phyloP scores from a whole-genome alignment of 805 yeast genomes.

The Candida yuanshanica region DNA sequence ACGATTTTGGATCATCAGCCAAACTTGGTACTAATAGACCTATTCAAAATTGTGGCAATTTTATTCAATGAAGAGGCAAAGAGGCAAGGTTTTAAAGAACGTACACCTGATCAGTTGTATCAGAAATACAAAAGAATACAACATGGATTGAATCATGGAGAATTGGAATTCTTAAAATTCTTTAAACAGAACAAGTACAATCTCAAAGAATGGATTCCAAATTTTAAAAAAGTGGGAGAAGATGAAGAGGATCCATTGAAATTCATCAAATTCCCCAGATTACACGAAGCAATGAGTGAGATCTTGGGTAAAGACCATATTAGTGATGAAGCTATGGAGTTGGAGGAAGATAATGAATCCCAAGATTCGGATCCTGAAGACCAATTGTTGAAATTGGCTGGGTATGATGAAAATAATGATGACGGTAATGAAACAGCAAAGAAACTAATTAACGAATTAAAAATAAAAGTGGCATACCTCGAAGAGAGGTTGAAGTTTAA shows the following conservation, averaged over 20 bases:
- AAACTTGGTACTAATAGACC: conserved; percentile 18
- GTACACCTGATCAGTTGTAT: conserved; percentile 24
- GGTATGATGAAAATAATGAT: conserved; percentile 7
- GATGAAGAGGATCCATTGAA: conserved; percentile 9
- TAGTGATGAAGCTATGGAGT: background rate
- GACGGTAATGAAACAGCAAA: background rate
- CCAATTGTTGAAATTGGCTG: conserved; percentile 16
- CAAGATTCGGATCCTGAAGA: conserved; percentile 12
- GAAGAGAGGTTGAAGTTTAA: conserved; percentile 8
- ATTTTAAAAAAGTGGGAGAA: conserved; percentile 6
- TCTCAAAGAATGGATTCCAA: conserved; percentile 23
- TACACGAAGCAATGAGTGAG: conserved; percentile 15
- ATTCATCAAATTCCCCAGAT: conserved; percentile 11
- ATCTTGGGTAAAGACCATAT: conserved; percentile 10
- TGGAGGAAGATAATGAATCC: background rate
- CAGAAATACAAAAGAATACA: conserved; percentile 24
- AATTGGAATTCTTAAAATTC: conserved; percentile 16
- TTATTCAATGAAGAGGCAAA: conserved; percentile 20
- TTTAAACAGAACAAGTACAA: conserved; percentile 16
- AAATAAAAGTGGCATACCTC: conserved; percentile 2
- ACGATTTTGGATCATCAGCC: conserved; percentile 15
- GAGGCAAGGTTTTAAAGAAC: conserved; percentile 18
- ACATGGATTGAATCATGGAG: conserved; percentile 22
- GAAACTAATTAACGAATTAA: background rate
- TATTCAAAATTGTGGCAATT: conserved; percentile 18